These are phyloP conservation scores for Cinnamomum micranthum DNA, from an alignment of 164 flowering plant genomes.

Conservation along the genomic window DNA sequence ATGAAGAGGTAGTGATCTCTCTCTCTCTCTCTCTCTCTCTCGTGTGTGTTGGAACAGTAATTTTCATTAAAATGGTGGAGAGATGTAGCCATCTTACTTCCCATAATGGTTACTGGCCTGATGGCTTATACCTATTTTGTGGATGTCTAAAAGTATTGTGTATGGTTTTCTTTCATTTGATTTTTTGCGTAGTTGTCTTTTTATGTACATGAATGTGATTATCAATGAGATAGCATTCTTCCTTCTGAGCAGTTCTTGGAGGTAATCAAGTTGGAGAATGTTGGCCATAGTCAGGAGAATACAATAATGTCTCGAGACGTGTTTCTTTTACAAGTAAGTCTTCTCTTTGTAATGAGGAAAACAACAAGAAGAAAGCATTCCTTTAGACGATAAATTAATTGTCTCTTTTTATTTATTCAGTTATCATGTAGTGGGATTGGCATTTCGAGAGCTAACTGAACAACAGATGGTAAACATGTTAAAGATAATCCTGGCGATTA, in stretches of 20 bases:
- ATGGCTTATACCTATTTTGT: neutral
- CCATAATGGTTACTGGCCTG: neutral
- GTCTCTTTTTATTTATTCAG: no score
- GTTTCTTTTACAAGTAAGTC: conserved; percentile 77
- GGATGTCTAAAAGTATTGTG: neutral
- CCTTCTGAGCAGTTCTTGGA: conserved; percentile 58
- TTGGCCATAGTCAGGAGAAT: conserved; percentile 66
- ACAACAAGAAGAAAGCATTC: neutral
- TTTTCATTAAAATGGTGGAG: neutral
- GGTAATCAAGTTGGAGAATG: conserved; percentile 79
- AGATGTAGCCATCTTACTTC: neutral
- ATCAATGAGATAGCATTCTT: neutral
- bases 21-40: neutral
- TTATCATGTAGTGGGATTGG: no score
- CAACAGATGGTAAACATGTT: no score
- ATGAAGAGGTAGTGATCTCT: conserved; percentile 66
- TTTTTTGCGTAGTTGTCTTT: neutral
- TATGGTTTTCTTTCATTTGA: no score
- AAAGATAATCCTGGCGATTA: no score
- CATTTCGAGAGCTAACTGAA: no score
- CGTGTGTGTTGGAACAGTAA: no score
- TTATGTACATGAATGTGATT: neutral
- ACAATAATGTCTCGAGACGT: conserved; percentile 66
- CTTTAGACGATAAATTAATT: neutral
- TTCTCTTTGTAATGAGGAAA: neutral